Evolutionary conservation across 257 asterid genomes (phyloP).

Genomic region (Nicotiana otophora): DNA sequence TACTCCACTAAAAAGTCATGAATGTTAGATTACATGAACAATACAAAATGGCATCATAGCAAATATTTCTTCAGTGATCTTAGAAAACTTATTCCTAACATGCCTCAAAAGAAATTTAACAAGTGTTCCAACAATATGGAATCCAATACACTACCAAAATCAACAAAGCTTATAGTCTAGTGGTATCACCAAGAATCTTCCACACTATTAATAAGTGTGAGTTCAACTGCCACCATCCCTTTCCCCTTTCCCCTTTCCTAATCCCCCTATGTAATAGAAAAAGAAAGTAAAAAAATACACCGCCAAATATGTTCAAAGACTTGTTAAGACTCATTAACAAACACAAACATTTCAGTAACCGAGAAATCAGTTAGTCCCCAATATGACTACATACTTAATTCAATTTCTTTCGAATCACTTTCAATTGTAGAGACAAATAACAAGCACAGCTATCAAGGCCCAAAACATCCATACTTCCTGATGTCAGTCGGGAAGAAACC

Average conservation of each 20-base stretch:
- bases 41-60: not conserved
- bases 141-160: not conserved
- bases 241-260: too few relatives aligned
- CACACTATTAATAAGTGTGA: not conserved
- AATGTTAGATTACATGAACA: not conserved
- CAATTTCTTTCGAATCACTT: not conserved
- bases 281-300: not conserved
- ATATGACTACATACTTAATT: not conserved
- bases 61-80: not conserved
- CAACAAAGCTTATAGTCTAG: not conserved
- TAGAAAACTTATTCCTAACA: not conserved
- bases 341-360: not conserved
- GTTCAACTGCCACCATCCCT: not conserved
- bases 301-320: not conserved
- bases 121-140: not conserved
- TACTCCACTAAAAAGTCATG: not conserved
- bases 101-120: not conserved
- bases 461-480: not conserved
- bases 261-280: not conserved
- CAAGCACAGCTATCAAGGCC: not conserved
- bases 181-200: not conserved
- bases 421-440: not conserved
- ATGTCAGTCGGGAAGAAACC: not conserved
- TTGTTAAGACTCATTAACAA: not conserved
- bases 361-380: not conserved